These are phyloP conservation scores for Nakazawaea wyomingensis DNA, from an alignment of 805 yeast species.

Conservation along the genomic window DNA sequence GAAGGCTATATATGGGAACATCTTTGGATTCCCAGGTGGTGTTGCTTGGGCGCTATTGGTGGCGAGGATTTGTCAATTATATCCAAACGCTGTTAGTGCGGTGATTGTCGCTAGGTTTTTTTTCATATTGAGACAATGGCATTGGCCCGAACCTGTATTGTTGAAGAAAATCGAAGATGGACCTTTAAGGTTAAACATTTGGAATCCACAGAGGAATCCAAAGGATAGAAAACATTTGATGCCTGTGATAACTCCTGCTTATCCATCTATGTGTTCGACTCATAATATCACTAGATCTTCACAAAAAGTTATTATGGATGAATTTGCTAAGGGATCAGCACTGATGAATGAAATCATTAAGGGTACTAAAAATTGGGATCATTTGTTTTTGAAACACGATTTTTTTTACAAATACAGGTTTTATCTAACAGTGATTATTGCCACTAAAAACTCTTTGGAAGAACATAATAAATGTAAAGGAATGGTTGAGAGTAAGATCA, in stretches of 20 bases:
- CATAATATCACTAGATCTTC: constrained; percentile 92
- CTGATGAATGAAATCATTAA: constrained; percentile 62
- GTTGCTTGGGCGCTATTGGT: constrained; percentile 99
- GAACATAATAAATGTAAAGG: constrained; percentile 92
- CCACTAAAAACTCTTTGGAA: constrained; percentile 68
- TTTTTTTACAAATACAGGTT: constrained; percentile 83
- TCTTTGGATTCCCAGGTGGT: constrained; percentile 98
- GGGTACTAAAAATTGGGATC: constrained; percentile 68
- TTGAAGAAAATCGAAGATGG: constrained; percentile 95
- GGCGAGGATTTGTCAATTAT: constrained; percentile 94
- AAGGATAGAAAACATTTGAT: constrained; percentile 86
- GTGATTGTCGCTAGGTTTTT: constrained; percentile 88
- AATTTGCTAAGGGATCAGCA: constrained; percentile 69
- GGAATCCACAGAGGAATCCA: constrained; percentile 92
- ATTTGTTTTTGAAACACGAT: constrained; percentile 70
- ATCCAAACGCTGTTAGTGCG: constrained; percentile 94
- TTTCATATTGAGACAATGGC: constrained; percentile 82
- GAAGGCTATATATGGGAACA: constrained; percentile 89
- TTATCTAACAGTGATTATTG: constrained; percentile 76
- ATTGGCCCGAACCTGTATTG: constrained; percentile 97
- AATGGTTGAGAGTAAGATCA: constrained; percentile 80
- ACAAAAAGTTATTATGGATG: constrained; percentile 73
- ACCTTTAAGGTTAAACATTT: constrained; percentile 89
- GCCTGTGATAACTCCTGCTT: constrained; percentile 99
- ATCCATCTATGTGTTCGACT: constrained; percentile 98